Base-by-base conservation (phyloP, 768 basidiomycete genomes). In the Galerina sulciceps region DNA sequence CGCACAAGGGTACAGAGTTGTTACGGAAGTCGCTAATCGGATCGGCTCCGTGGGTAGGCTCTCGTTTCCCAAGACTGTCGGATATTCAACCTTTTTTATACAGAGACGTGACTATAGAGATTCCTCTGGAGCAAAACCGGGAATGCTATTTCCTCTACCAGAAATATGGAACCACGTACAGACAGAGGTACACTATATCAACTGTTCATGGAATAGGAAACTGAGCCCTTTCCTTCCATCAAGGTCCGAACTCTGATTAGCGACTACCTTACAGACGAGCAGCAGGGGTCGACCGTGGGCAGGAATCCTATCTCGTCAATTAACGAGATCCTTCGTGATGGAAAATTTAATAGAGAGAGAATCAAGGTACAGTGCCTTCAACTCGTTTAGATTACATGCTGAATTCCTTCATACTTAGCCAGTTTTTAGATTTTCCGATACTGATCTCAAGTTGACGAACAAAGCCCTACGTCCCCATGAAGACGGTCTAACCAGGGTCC, bases 231-330 rank as follows among this genome's bases (percentile, higher is more conserved):
- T 31, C 23, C 4, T 36, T 37, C 53, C 40, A 31, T 38, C 2
- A 60, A 98, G 96, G 85, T 99, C 42, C 88, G 90, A 58, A 88
- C 84, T 5, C 73, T 99, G 3, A 83, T 98, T 40, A 83, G 86
- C 55, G 93, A 95, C 73, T 98, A 98, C 75, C 79, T 99, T 2
- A 90, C 88, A n/a, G 93, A 95, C 72, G 95, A 96, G 63, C 90
- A 93, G 61, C 88, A 88, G 73, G 90, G 90, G 9, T 81, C 86
- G 5, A 81, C 86, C 9, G 81, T 91, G 18, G 88, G 91, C 6
- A 83, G 94, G 44, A 94, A 96, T 70, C 93, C 93, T 6, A 90
- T 98, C 60, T 87, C 88, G 0, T 94, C 96, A 1, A 94, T 99
- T 71, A 97, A 96, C 65, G 97, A 99, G 64, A 88, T 93, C 13